phyloP scores from a whole-genome alignment of 2,329 filamentous ascomycete species.

The Botrytis tulipae region DNA sequence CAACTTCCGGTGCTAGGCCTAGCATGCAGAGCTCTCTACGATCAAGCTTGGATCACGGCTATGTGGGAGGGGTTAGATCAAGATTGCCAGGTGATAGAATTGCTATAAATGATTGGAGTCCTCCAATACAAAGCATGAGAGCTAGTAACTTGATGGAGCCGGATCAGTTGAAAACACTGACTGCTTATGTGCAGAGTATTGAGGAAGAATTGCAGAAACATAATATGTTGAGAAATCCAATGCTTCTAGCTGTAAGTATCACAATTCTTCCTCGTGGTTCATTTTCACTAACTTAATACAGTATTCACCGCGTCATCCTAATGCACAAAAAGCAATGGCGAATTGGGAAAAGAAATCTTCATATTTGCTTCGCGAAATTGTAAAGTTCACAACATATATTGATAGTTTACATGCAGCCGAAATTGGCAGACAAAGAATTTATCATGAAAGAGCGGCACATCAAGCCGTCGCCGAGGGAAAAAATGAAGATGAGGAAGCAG shows the following conservation, averaged over 20 bases:
- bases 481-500: conserved; percentile 23
- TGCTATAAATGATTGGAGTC: conserved; percentile 81
- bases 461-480: conserved; percentile 28
- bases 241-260: conserved; percentile 70
- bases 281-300: conserved; percentile 31
- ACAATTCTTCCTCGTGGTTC: neutral
- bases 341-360: conserved; percentile 98
- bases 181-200: conserved; percentile 77
- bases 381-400: conserved; percentile 95
- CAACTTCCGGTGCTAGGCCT: conserved; percentile 34
- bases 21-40: conserved; percentile 60
- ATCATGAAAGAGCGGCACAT: conserved; percentile 53
- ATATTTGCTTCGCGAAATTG: conserved; percentile 87
- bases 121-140: conserved; percentile 87
- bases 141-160: conserved; percentile 74
- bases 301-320: conserved; percentile 81
- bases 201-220: conserved; percentile 83
- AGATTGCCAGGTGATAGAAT: conserved; percentile 83
- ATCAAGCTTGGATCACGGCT: conserved; percentile 52
- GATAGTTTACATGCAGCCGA: conserved; percentile 76
- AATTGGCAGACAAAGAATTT: conserved; percentile 65
- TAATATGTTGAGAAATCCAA: conserved; percentile 81
- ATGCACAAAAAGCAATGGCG: conserved; percentile 79
- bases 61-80: conserved; percentile 38
- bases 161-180: conserved; percentile 75